These are phyloP conservation scores for Yamadazyma friedrichii DNA, from an alignment of 1,139 yeast species.

Conservation along the genomic window DNA sequence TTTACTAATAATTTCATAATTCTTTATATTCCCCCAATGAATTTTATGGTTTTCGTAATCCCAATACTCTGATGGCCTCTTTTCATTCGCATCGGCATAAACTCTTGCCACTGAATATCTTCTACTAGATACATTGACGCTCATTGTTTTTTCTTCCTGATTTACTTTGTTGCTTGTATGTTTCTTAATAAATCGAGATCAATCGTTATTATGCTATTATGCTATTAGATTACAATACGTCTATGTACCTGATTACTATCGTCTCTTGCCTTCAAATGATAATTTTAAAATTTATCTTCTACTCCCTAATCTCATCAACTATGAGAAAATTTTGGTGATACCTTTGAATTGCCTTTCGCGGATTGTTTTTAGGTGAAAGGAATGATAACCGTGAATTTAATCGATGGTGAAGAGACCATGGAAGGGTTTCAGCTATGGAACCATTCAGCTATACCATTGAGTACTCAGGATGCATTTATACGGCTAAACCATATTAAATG, in stretches of 20 bases:
- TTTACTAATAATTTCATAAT: constrained; percentile 87
- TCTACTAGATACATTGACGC: constrained; percentile 23
- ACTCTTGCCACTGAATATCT: constrained; percentile 79
- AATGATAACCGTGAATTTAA: constrained; percentile 13
- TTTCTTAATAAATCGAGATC: background rate
- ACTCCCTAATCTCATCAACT: constrained; percentile 2
- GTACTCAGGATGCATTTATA: constrained; percentile 9
- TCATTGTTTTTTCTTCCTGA: constrained; percentile 17
- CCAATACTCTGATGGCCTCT: constrained; percentile 86
- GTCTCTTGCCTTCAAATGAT: background rate
- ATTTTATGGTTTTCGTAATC: constrained; percentile 79
- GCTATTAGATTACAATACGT: background rate
- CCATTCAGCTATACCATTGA: constrained; percentile 10
- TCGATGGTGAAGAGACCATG: constrained; percentile 11
- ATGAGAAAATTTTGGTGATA: constrained; percentile 4
- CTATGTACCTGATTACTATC: too few species aligned
- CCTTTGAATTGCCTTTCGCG: constrained; percentile 3
- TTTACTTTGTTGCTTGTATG: background rate
- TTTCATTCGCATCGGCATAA: constrained; percentile 80
- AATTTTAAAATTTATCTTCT: background rate
- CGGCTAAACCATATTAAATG: constrained; percentile 20
- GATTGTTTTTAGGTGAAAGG: background rate
- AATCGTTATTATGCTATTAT: background rate
- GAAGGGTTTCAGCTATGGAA: constrained; percentile 31
- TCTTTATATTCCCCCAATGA: constrained; percentile 69